Conservation (phyloP, 306 rosid genomes). For the Sicyos baderoa region DNA sequence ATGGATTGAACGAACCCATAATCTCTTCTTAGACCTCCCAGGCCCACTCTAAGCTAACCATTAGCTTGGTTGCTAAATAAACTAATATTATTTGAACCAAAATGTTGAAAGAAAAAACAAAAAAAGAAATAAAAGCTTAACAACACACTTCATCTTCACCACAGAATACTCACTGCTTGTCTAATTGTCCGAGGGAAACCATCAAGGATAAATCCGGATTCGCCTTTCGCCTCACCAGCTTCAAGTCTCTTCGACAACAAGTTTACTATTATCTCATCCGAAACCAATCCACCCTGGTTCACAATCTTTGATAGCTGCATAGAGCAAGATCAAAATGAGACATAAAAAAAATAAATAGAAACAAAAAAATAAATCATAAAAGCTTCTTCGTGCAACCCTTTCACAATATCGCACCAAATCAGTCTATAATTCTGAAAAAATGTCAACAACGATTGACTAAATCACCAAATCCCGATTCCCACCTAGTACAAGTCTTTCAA, state of each 20-base stretch:
- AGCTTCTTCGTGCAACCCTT: background rate
- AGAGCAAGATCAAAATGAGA: constrained; percentile 16
- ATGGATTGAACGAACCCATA: too few species aligned
- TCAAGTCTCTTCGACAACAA: constrained; percentile 76
- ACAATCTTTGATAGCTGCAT: constrained; percentile 83
- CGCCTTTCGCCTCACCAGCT: constrained; percentile 64
- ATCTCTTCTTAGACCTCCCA: too few species aligned
- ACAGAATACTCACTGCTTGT: constrained; percentile 65
- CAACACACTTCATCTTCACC: background rate
- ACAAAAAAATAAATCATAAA: background rate
- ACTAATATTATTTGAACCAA: background rate
- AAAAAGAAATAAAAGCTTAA: background rate
- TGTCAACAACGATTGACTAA: background rate
- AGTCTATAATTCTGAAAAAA: background rate
- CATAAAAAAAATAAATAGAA: background rate
- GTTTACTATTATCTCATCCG: constrained; percentile 77
- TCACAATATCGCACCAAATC: background rate
- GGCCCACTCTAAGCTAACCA: too few species aligned
- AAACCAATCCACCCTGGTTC: constrained; percentile 77
- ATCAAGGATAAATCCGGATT: constrained; percentile 89
- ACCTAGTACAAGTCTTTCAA: background rate
- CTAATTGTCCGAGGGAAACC: constrained; percentile 89
- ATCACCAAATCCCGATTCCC: background rate
- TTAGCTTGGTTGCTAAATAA: background rate
- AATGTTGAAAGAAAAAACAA: background rate